These are phyloP conservation scores for Podospora pseudopauciseta DNA, from an alignment of 495 filamentous ascomycete genomes.

Conservation along the genomic window DNA sequence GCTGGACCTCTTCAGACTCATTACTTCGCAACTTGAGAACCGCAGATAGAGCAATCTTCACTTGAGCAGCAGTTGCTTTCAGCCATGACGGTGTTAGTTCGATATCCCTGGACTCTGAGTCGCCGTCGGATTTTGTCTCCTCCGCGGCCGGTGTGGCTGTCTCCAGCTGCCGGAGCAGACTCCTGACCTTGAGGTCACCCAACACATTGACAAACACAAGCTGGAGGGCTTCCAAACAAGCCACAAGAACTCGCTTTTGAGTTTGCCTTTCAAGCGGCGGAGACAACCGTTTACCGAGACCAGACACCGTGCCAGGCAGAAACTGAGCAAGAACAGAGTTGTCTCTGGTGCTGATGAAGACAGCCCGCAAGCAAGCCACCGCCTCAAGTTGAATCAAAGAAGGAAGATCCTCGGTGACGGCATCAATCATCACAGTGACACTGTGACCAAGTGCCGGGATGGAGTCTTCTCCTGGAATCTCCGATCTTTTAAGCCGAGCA, in stretches of 20 bases:
- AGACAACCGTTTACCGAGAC: slow-evolving; percentile 69
- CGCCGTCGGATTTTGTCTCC: slow-evolving; percentile 8
- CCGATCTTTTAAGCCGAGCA: slow-evolving; percentile 12
- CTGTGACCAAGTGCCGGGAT: slow-evolving; percentile 83
- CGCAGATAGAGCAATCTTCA: slow-evolving; percentile 79
- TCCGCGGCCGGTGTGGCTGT: not conserved
- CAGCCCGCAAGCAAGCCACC: slow-evolving; percentile 56
- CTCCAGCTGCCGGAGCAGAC: slow-evolving; percentile 33
- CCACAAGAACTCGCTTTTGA: slow-evolving; percentile 60
- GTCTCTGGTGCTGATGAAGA: slow-evolving; percentile 63
- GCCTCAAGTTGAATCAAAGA: slow-evolving; percentile 64
- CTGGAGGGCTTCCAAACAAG: slow-evolving; percentile 57
- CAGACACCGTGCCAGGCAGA: slow-evolving; percentile 83
- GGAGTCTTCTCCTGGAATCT: slow-evolving; percentile 43
- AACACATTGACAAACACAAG: slow-evolving; percentile 61
- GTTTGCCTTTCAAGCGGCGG: slow-evolving; percentile 61
- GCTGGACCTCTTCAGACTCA: slow-evolving; percentile 65
- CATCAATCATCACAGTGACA: slow-evolving; percentile 76
- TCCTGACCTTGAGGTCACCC: slow-evolving; percentile 55
- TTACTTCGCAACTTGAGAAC: slow-evolving; percentile 75
- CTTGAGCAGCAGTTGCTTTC: slow-evolving; percentile 72
- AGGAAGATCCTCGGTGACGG: slow-evolving; percentile 56
- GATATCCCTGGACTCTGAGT: not conserved
- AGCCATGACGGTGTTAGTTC: slow-evolving; percentile 65
- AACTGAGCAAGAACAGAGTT: slow-evolving; percentile 72